phyloP scores from a whole-genome alignment of 179 eudicot species.

The Beta macrorhiza region DNA sequence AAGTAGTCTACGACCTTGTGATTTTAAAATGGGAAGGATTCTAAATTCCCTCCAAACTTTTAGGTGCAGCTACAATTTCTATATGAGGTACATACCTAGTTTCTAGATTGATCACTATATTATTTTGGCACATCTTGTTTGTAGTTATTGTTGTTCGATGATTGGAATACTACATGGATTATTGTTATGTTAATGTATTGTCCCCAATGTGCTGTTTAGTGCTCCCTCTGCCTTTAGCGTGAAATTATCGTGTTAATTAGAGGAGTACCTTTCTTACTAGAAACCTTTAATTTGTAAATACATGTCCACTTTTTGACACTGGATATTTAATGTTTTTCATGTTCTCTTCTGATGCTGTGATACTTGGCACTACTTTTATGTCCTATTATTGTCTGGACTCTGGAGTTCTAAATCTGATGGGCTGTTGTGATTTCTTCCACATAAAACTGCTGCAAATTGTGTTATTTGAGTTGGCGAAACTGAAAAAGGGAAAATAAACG shows the following conservation, averaged over 20 bases:
- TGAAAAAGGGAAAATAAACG: neutral
- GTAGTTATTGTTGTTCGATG: neutral
- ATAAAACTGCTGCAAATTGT: neutral
- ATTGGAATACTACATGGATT: neutral
- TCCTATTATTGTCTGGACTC: neutral
- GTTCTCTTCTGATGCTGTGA: neutral
- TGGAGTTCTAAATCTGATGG: neutral
- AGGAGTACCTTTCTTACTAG: neutral
- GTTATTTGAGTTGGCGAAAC: neutral
- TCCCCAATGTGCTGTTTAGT: neutral
- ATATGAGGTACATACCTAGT: slow-evolving; percentile 50
- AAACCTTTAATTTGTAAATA: neutral
- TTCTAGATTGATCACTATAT: neutral
- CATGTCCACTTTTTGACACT: neutral
- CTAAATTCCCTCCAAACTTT: slow-evolving; percentile 70
- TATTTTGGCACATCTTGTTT: neutral
- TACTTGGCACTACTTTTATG: neutral
- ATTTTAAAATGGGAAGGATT: slow-evolving; percentile 82
- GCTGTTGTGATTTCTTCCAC: neutral
- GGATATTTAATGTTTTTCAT: neutral
- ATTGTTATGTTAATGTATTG: neutral
- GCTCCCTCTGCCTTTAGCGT: neutral
- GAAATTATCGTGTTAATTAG: neutral
- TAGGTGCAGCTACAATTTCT: slow-evolving; percentile 68
- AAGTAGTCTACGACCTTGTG: slow-evolving; percentile 88